phyloP scores from a whole-genome alignment of 192 early-diverging fungal species.

The Coemansia sp. region DNA sequence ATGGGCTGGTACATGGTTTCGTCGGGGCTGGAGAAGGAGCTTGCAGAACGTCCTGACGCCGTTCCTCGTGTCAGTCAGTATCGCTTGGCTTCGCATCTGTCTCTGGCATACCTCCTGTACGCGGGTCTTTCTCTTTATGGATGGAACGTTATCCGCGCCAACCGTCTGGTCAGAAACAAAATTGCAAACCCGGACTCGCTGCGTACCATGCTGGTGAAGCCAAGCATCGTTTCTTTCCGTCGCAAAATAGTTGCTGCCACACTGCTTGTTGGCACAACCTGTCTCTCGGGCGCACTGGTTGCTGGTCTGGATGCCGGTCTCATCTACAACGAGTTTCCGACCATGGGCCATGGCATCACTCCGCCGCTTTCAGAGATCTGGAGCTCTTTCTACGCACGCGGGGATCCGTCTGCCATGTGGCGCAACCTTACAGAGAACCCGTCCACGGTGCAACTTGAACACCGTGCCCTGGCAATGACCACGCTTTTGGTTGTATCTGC shows the following conservation, averaged over 20 bases:
- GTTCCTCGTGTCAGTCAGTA: slow-evolving; percentile 94
- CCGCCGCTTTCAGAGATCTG: slow-evolving; percentile 72
- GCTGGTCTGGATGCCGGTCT: slow-evolving; percentile 96
- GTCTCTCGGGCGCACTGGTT: slow-evolving; percentile 90
- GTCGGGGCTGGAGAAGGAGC: slow-evolving; percentile 81
- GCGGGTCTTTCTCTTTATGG: slow-evolving; percentile 76
- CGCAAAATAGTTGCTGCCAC: slow-evolving; percentile 39
- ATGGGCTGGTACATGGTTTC: slow-evolving; percentile 99
- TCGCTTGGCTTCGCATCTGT: slow-evolving; percentile 87
- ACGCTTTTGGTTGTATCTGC: slow-evolving; percentile 71
- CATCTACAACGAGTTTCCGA: slow-evolving; percentile 96
- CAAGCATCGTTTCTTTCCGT: slow-evolving; percentile 60
- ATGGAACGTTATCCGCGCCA: slow-evolving; percentile 70
- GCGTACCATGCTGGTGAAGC: slow-evolving; percentile 62
- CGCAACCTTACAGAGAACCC: slow-evolving; percentile 93
- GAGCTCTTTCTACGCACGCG: slow-evolving; percentile 36
- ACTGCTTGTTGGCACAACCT: slow-evolving; percentile 77
- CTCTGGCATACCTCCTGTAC: slow-evolving; percentile 86
- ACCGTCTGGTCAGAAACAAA: slow-evolving; percentile 59
- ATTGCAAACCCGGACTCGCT: slow-evolving; percentile 60
- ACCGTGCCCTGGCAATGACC: slow-evolving; percentile 85
- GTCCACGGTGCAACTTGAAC: slow-evolving; percentile 91
- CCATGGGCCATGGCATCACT: slow-evolving; percentile 84
- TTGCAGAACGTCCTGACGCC: slow-evolving; percentile 72
- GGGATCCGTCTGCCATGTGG: slow-evolving; percentile 60